Evolutionary conservation across 768 basidiomycete genomes (phyloP), one percentile per base, ranked within the genome.

Genomic region (Suillus fuscotomentosus): DNA sequence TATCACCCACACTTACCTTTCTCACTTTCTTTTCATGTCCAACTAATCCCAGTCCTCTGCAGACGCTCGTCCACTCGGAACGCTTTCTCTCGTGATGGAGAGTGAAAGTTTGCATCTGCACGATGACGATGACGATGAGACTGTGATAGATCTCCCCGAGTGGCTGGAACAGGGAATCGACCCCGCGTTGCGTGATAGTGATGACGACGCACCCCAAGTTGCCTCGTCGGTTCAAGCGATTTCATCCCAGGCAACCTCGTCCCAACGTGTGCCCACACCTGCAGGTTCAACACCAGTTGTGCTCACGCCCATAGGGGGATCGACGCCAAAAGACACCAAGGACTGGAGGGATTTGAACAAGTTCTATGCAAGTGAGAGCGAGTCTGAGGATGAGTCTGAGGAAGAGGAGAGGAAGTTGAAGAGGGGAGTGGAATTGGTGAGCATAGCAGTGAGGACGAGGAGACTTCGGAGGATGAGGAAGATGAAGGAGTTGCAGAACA

Each of bases 161-260:
- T 97, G 96, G 96, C 81, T 91, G 6, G 94, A 96, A 74, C 82
- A 86, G 62, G 95, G 94, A 0, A 92, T 92, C 5, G 92, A 95
- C 68, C 78, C 91, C 1, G 81, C 84, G 0, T 76, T 98, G 63
- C 84, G 96, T 64, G 90, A 94, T 65, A 80, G 78, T 22, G 84
- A 83, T 54, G 88, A 89, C 11, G 89, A 90, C 63, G 68, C 68
- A 1, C 71, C 75, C 22, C 57, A 59, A 59, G 39, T 13, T 31
- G 24, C 41, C 11, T 59, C 27, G 11, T 27, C 20, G 17, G 27
- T 20, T 42, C 76, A 77, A 41, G 81, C 83, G 2, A 76, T 84
- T 51, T 81, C 80, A n/a, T 68, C 84, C 73, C 55, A 71, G 41
- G 71, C 70, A 67, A 67, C 70, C 61, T 61, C 72, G 34, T 65